A percentile compares a stretch with the other conserved stretches of the same genome.
Evolutionary conservation across 164 flowering plant species (phyloP).

Genomic region (Nelumbo lutea): DNA sequence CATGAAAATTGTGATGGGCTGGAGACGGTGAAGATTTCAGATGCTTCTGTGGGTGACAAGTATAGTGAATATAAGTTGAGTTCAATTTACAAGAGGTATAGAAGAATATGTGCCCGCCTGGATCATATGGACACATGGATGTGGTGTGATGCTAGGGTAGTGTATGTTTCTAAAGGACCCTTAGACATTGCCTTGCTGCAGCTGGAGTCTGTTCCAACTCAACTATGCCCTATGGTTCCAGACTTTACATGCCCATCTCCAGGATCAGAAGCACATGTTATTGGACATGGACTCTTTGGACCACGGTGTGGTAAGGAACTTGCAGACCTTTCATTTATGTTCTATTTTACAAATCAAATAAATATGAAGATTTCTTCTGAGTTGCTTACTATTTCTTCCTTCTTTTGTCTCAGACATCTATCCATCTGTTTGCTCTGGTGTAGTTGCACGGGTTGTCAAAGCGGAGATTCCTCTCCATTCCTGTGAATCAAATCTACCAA

Average conservation of each 20-base stretch:
- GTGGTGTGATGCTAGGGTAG: slow-evolving; percentile 73
- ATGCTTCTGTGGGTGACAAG: slow-evolving; percentile 24
- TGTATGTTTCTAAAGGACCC: slow-evolving; percentile 75
- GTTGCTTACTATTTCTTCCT: slow-evolving; percentile 3
- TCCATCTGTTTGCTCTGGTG: slow-evolving; percentile 75
- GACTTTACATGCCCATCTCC: slow-evolving; percentile 49
- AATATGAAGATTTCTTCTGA: background rate
- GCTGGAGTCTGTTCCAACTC: slow-evolving; percentile 59
- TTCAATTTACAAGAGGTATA: slow-evolving; percentile 21
- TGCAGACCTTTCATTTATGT: background rate
- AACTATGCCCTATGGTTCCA: slow-evolving; percentile 48
- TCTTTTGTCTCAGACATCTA: slow-evolving; percentile 40
- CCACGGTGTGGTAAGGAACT: slow-evolving; percentile 70
- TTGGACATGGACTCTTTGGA: slow-evolving; percentile 96
- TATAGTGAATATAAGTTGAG: slow-evolving; percentile 11
- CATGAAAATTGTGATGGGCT: slow-evolving; percentile 15
- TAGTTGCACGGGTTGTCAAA: slow-evolving; percentile 71
- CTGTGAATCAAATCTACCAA: slow-evolving; percentile 17
- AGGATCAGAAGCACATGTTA: slow-evolving; percentile 72
- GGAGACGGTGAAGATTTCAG: slow-evolving; percentile 6
- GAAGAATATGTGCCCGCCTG: slow-evolving; percentile 63
- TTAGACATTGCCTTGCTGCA: slow-evolving; percentile 83
- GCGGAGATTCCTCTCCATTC: slow-evolving; percentile 31
- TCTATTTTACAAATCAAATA: background rate
- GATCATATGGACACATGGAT: slow-evolving; percentile 60